These are phyloP conservation scores for Pseudocercospora eumusae DNA, from an alignment of 2,329 filamentous ascomycete species.

Conservation along the genomic window DNA sequence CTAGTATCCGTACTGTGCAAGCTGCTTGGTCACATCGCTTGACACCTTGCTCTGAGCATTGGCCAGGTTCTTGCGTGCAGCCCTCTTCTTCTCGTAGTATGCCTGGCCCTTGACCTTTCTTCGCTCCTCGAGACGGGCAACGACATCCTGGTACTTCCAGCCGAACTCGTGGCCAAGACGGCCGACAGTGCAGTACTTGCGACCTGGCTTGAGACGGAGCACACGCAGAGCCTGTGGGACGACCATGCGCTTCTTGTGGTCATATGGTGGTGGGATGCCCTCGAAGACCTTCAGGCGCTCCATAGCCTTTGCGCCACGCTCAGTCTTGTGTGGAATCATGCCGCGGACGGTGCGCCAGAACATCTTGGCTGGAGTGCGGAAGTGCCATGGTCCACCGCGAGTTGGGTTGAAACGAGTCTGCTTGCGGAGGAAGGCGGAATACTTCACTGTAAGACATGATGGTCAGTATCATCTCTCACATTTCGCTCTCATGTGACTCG, in stretches of 20 bases:
- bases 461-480: conserved; percentile 14
- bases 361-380: conserved; percentile 98
- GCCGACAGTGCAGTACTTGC: conserved; percentile 99
- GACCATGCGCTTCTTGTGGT: conserved; percentile 99
- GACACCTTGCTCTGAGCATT: conserved; percentile 91
- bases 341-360: conserved; percentile 99
- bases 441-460: conserved; percentile 76
- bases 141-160: conserved; percentile 99
- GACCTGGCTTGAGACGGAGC: conserved; percentile 94
- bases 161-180: conserved; percentile 98
- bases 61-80: conserved; percentile 81
- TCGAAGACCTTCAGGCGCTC: conserved; percentile 99
- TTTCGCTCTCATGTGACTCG: not conserved
- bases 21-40: conserved; percentile 82
- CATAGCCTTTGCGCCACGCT: conserved; percentile 91
- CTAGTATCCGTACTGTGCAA: conserved; percentile 92
- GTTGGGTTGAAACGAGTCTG: conserved; percentile 99
- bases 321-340: conserved; percentile 99
- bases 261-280: conserved; percentile 97
- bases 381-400: conserved; percentile 99
- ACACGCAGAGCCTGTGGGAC: conserved; percentile 97
- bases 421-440: conserved; percentile 99
- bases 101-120: conserved; percentile 99
- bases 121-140: conserved; percentile 96
- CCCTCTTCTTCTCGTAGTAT: conserved; percentile 99